Base-by-base conservation (phyloP, 257 asterid species). In the Avicennia marina region DNA sequence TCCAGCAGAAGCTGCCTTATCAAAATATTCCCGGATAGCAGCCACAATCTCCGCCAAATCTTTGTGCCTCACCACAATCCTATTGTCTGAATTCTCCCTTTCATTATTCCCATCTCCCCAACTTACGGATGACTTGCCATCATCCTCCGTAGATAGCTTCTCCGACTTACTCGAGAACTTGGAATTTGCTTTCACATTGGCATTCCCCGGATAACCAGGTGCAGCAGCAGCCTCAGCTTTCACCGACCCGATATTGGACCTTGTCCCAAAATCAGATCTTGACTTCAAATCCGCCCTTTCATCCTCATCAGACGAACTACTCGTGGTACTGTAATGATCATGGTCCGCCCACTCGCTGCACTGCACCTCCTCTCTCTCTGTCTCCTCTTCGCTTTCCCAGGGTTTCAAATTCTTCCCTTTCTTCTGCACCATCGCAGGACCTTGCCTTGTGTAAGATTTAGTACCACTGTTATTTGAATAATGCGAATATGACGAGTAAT, bases 291-390 rank as follows among this genome's bases (percentile, higher is more conserved):
- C 84, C 32, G 51, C 89, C 31, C 70, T 81, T 18, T 69, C 82
- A 1, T 69, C 89, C 8, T 72, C 88, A 19, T 70, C 84, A 3
- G 82, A 74, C 4, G 86, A 78, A 17, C 75, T 80, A 12, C 75
- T 69, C 0, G 95, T 71, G 38, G 81, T 78, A 27, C 86, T 77
- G 52, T 71, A 86, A 60, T 68, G 95, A 62, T 84, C 94, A 32
- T 79, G 94, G 71, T 89, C 98, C 31, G 78, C 96, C 96, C 97
- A 93, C 27, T 93, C 99, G 45, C 99, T 86, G 66, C 99, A 93
- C 76, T 84, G 94, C 20, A 93, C 95, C 55, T 93, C 99, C 59
- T 93, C 97, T 65, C 99, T 86, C 83, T 93, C 96, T 0, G 89
- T 78, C 16, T 75, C 95, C 45, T 76, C 86, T 38, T 81, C 94